Evolutionary conservation across 129 eudicot species (phyloP), one percentile per base, ranked within the genome.

Genomic region (Centella asiatica): DNA sequence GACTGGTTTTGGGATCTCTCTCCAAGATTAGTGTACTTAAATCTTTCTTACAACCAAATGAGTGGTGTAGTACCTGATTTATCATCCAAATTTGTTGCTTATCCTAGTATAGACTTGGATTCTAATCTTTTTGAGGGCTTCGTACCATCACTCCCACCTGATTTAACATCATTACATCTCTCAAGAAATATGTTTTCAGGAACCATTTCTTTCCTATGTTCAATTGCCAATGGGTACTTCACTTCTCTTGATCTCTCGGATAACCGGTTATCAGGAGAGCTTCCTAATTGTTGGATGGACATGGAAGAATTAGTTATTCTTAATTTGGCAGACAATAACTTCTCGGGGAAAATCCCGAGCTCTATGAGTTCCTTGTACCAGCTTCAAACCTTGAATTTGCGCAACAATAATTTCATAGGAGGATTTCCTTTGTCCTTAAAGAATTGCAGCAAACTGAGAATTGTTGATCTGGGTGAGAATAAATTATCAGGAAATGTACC

Each of bases 381-480:
- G 26, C 48, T 74, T 18, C 40, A 56, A 48, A 57, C 51, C 47
- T 40, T 79, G 34, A 60, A 72, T 47, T 33, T 79, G 44, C 59
- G 80, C 37, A 61, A 55, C 47, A 79, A 79, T 49, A 42, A 22
- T 12, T 50, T 79, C 33, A 58, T 40, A 0, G 74, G 84, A 33
- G 72, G 40, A 54, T 44, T 80, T 5, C 85, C 85, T 5, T 19
- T 28, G 33, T 45, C 76, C 7, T 46, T 80, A 51, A 65, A 44
- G 7, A 69, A 76, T 45, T 69, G 78, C 76, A 48, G 23, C 1
- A 54, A 32, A 18, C 46, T 80, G 26, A 51, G 24, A 32, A 64
- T 80, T 48, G 64, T 80, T 56, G 85, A 80, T 72, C 31, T 76
- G 8, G 76, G 85, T 28, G 69, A 65, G 29, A 80, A 76, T 45